A percentile compares a stretch with the other conserved stretches of the same genome.
Conservation (phyloP, 345 rosid genomes). For the Gossypium sturtianum region DNA sequence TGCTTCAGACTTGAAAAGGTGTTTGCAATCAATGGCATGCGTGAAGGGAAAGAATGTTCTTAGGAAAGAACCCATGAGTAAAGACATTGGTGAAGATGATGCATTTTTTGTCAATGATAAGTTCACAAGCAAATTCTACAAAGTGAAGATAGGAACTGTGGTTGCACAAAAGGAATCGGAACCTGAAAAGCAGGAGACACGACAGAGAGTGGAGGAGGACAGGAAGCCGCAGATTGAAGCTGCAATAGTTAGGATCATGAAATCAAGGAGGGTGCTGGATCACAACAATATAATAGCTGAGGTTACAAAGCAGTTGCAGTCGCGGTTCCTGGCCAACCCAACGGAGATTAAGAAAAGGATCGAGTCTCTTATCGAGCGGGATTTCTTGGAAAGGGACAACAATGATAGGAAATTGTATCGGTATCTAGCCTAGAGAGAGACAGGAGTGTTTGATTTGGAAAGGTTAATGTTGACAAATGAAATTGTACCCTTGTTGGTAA, state of each 20-base stretch:
- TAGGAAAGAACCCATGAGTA: constrained; percentile 95
- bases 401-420: constrained; percentile 84
- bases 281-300: constrained; percentile 91
- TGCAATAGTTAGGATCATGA: constrained; percentile 98
- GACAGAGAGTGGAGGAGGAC: constrained; percentile 98
- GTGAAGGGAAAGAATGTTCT: constrained; percentile 91
- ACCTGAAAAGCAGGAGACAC: constrained; percentile 96
- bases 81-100: constrained; percentile 90
- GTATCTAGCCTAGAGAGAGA: constrained; percentile 61
- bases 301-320: constrained; percentile 92
- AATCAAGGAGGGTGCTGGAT: constrained; percentile 87
- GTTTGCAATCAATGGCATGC: constrained; percentile 89
- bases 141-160: constrained; percentile 98
- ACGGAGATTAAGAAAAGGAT: constrained; percentile 94
- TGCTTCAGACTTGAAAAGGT: constrained; percentile 81
- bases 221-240: constrained; percentile 99
- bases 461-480: constrained; percentile 19
- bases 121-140: constrained; percentile 86
- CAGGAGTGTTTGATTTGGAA: constrained; percentile 11
- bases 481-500: constrained; percentile 25
- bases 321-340: constrained; percentile 90
- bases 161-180: constrained; percentile 98
- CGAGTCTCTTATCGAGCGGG: constrained; percentile 92
- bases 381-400: constrained; percentile 93
- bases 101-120: constrained; percentile 79